phyloP scores from a whole-genome alignment of 768 basidiomycete genomes.

The Crucibulum laeve region DNA sequence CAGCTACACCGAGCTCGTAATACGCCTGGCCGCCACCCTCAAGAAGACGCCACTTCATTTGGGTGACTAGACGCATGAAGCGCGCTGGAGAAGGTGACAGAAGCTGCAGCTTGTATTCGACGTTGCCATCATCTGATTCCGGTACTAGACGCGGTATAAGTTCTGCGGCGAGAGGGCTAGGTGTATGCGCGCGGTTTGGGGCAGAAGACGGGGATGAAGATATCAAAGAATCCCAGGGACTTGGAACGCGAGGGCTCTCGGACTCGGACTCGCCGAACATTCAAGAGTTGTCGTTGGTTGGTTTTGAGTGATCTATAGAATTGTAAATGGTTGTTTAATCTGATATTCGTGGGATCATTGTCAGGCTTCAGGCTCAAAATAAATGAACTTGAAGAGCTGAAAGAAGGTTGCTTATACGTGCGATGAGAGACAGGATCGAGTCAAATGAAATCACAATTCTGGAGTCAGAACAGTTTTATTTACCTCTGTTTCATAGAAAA shows the following conservation, averaged over 20 bases:
- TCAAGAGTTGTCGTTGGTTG: constrained; percentile 8
- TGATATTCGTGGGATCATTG: constrained; percentile 28
- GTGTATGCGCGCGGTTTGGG: constrained; percentile 22
- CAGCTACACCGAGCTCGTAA: constrained; percentile 81
- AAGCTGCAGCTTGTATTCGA: constrained; percentile 94
- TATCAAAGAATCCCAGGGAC: constrained; percentile 79
- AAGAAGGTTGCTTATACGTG: too few relatives aligned
- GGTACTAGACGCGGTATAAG: constrained; percentile 66
- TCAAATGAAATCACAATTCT: too few relatives aligned
- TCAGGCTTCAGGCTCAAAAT: too few relatives aligned
- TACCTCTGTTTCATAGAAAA: too few relatives aligned
- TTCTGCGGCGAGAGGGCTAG: constrained; percentile 25
- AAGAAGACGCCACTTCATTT: constrained; percentile 91
- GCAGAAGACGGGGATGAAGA: constrained; percentile 45
- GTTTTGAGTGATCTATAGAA: not conserved
- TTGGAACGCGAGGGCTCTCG: constrained; percentile 74
- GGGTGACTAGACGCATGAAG: constrained; percentile 83
- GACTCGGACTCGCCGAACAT: constrained; percentile 87
- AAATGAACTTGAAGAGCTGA: too few relatives aligned
- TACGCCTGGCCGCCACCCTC: constrained; percentile 83
- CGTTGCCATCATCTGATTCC: constrained; percentile 81
- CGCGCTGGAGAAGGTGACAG: constrained; percentile 72
- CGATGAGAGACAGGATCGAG: too few relatives aligned
- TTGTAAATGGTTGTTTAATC: constrained; percentile 1
- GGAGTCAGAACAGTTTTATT: too few relatives aligned